phyloP scores from a whole-genome alignment of 352 stramenopile genomes.

The Globisporangium recalcitrans region DNA sequence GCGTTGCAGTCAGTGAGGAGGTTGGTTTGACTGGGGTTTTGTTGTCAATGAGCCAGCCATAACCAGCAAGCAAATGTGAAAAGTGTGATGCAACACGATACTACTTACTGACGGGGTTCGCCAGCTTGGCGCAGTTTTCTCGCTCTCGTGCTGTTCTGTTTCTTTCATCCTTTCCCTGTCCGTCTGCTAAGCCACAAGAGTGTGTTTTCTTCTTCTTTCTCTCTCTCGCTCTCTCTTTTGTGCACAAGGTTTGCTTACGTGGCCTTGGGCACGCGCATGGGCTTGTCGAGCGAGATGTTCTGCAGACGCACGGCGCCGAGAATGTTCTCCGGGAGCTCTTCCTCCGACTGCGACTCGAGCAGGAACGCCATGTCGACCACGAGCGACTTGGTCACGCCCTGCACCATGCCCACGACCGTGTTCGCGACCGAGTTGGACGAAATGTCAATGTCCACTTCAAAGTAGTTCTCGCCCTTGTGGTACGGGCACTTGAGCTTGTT shows the following conservation, averaged over 20 bases:
- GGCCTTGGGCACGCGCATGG: constrained; percentile 39
- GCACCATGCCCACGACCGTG: constrained; percentile 85
- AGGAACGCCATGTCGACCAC: constrained; percentile 89
- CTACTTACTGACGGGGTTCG: neutral
- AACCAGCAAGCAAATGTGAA: neutral
- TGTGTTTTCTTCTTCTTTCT: neutral
- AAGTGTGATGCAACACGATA: neutral
- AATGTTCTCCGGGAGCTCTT: constrained; percentile 84
- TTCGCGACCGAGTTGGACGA: constrained; percentile 90
- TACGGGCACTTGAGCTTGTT: constrained; percentile 95
- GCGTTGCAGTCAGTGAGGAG: neutral
- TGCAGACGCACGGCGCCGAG: constrained; percentile 77
- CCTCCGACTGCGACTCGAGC: constrained; percentile 76
- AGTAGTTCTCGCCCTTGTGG: constrained; percentile 88
- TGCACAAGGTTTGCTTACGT: neutral
- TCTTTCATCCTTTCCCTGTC: neutral
- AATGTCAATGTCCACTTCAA: constrained; percentile 96
- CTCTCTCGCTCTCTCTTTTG: neutral
- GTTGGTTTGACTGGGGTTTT: neutral
- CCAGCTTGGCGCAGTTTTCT: too few species aligned
- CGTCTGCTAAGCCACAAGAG: neutral
- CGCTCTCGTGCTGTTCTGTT: too few species aligned
- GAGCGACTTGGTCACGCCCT: constrained; percentile 85
- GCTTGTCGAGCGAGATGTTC: constrained; percentile 79
- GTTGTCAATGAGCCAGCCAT: neutral